Percentiles rank a stretch among this genome's conserved stretches.
Evolutionary conservation across 2,329 filamentous ascomycete genomes (phyloP).

Genomic region (Pseudocercospora crystallina): DNA sequence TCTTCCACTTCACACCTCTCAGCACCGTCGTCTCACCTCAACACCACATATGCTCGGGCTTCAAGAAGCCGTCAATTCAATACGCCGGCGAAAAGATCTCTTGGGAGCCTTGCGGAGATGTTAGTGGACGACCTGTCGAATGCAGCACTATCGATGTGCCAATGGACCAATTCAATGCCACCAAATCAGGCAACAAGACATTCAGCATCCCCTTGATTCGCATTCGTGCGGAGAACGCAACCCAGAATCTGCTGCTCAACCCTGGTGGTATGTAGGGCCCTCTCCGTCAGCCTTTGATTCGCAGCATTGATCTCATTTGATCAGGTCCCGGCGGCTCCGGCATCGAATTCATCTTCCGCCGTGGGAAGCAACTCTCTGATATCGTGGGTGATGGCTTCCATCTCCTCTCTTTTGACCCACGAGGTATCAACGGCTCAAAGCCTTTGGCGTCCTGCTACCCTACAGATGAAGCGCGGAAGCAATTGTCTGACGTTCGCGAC

Average conservation of each 20-base stretch:
- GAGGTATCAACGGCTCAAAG: conserved; percentile 23
- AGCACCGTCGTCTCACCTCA: background rate
- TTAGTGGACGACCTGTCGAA: conserved; percentile 19
- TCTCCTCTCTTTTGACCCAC: conserved; percentile 24
- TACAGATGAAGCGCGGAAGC: conserved; percentile 10
- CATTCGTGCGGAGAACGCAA: conserved; percentile 18
- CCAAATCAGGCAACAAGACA: conserved; percentile 23
- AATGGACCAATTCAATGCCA: conserved; percentile 25
- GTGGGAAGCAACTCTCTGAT: conserved; percentile 23
- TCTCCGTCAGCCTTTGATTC: background rate
- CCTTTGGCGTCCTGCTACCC: conserved; percentile 23
- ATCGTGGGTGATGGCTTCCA: conserved; percentile 25
- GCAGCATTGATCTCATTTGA: too few relatives aligned
- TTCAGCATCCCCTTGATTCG: conserved; percentile 24
- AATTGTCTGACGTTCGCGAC: conserved; percentile 13
- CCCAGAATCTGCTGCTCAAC: conserved; percentile 19
- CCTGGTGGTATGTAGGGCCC: conserved; percentile 10
- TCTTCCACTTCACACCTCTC: too few relatives aligned
- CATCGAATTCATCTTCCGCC: conserved; percentile 23
- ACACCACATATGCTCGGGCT: background rate
- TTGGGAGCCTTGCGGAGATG: conserved; percentile 22
- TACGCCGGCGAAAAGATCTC: conserved; percentile 24
- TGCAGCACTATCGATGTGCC: conserved; percentile 21
- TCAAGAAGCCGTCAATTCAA: background rate
- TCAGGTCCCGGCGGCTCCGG: conserved; percentile 21